phyloP scores from a whole-genome alignment of 805 yeast species.

The Pichia deserticola region DNA sequence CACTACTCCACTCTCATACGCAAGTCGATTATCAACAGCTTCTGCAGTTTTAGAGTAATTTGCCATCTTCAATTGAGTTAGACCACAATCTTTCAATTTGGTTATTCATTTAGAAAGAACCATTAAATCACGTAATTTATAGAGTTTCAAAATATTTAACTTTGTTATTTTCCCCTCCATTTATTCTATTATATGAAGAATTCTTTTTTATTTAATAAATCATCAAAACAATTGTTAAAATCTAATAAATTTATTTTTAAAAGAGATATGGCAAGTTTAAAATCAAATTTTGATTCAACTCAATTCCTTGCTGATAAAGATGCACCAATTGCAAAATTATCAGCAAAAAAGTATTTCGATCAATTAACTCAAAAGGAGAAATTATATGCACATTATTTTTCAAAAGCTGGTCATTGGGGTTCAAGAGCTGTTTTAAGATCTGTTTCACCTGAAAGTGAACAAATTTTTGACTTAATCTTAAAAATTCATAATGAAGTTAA shows the following conservation, averaged over 20 bases:
- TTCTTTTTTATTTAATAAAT: not conserved
- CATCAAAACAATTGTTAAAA: not conserved
- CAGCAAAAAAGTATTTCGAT: constrained; percentile 64
- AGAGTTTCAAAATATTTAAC: too few species aligned
- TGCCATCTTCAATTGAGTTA: too few species aligned
- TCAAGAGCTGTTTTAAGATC: constrained; percentile 72
- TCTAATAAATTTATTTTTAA: not conserved
- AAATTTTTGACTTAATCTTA: constrained; percentile 63
- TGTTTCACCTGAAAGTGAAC: constrained; percentile 76
- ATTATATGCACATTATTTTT: constrained; percentile 74
- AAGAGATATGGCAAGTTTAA: constrained; percentile 2
- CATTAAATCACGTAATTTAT: too few species aligned
- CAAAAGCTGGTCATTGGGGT: constrained; percentile 81
- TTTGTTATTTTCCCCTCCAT: too few species aligned
- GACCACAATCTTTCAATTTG: too few species aligned
- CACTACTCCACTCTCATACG: too few species aligned
- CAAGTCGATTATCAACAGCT: too few species aligned
- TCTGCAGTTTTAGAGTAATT: too few species aligned
- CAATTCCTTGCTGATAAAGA: constrained; percentile 45
- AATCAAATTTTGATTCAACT: constrained; percentile 10
- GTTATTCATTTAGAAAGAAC: too few species aligned
- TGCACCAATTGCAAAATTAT: constrained; percentile 65
- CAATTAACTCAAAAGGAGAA: constrained; percentile 53
- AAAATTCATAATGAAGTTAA: constrained; percentile 44
- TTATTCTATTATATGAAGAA: not conserved